Conservation (phyloP, 2,329 filamentous ascomycete species). For the Diaporthe velutina region DNA sequence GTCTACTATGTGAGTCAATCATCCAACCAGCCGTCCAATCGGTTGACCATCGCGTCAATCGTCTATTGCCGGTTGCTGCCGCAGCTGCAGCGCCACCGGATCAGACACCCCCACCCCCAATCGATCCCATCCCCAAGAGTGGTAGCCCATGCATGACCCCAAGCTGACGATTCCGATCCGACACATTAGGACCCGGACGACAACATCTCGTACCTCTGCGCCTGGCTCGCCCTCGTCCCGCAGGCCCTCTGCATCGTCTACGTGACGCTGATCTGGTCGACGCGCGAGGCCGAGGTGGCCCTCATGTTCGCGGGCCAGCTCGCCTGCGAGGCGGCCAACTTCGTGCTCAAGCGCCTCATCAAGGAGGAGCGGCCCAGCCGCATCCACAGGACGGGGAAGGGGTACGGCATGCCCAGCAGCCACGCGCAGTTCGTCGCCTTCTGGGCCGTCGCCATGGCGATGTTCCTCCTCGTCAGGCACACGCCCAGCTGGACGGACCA, state of each 20-base stretch:
- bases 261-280: slow-evolving; percentile 89
- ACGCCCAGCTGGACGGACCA: slow-evolving; percentile 60
- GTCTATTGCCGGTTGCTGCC: neutral
- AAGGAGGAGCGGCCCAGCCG: slow-evolving; percentile 90
- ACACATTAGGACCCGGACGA: slow-evolving; percentile 82
- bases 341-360: slow-evolving; percentile 87
- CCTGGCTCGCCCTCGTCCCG: slow-evolving; percentile 93
- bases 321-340: slow-evolving; percentile 92
- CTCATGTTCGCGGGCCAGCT: slow-evolving; percentile 95
- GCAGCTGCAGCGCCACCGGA: neutral
- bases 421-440: slow-evolving; percentile 96
- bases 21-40: neutral
- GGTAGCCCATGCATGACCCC: neutral
- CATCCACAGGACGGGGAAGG: slow-evolving; percentile 86
- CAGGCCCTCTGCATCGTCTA: slow-evolving; percentile 94
- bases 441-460: slow-evolving; percentile 85
- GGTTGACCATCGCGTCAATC: neutral
- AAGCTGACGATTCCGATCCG: slow-evolving; percentile 22
- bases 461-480: slow-evolving; percentile 90
- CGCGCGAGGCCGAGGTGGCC: slow-evolving; percentile 88
- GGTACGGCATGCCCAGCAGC: slow-evolving; percentile 96
- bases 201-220: slow-evolving; percentile 86
- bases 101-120: neutral
- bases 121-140: neutral
- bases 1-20: slow-evolving; percentile 88